A percentile compares a stretch with the other conserved stretches of the same genome.
Evolutionary conservation across 2,329 filamentous ascomycete species (phyloP).

Genomic region (Cladorrhinum sp.): DNA sequence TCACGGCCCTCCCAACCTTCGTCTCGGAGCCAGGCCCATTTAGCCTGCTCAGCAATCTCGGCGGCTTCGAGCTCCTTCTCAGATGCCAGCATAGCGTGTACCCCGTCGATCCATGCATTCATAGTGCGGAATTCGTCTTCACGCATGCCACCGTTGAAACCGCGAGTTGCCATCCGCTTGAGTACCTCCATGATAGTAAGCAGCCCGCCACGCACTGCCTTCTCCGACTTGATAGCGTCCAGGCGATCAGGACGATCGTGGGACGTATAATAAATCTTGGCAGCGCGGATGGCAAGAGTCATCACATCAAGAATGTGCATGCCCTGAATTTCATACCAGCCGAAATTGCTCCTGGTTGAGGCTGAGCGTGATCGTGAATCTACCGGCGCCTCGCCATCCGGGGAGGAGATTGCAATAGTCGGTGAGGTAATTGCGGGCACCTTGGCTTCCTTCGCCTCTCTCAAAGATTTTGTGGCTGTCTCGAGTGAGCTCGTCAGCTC

Average conservation of each 20-base stretch:
- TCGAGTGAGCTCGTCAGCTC: slow-evolving; percentile 65
- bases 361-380: slow-evolving; percentile 17
- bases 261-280: slow-evolving; percentile 93
- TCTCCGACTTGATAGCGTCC: slow-evolving; percentile 83
- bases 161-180: slow-evolving; percentile 84
- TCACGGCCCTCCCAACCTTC: slow-evolving; percentile 70
- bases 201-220: slow-evolving; percentile 77
- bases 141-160: slow-evolving; percentile 79
- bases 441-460: slow-evolving; percentile 50
- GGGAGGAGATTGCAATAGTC: slow-evolving; percentile 16
- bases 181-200: slow-evolving; percentile 85
- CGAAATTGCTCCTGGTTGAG: slow-evolving; percentile 39
- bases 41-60: slow-evolving; percentile 66
- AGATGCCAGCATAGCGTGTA: slow-evolving; percentile 70
- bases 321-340: slow-evolving; percentile 84
- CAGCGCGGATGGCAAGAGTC: slow-evolving; percentile 91
- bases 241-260: slow-evolving; percentile 84
- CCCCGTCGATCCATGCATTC: slow-evolving; percentile 72
- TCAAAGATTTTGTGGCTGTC: slow-evolving; percentile 65
- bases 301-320: slow-evolving; percentile 89
- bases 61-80: slow-evolving; percentile 75
- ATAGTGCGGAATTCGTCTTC: slow-evolving; percentile 76
- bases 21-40: slow-evolving; percentile 74
- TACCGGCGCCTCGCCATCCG: slow-evolving; percentile 8
- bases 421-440: slow-evolving; percentile 27